Base-by-base conservation (phyloP, 495 filamentous ascomycete genomes). In the Penicillium crystallinum region DNA sequence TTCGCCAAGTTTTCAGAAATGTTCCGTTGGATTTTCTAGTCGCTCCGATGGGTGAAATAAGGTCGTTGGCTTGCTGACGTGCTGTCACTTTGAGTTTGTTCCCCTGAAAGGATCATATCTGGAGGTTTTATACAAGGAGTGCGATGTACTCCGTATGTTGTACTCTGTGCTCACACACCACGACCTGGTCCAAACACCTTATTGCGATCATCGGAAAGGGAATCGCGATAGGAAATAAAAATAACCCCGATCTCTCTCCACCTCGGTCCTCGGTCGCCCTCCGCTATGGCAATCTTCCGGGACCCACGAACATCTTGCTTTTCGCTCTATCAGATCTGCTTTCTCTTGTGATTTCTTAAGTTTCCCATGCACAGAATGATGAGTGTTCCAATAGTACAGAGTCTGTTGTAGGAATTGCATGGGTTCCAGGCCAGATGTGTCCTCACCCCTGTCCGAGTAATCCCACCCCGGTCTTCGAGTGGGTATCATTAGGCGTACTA, bases 191-290 rank as follows among this genome's bases (percentile, higher is more conserved):
- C 35, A 39, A 22, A 31, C 15, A 18, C 15, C 4, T 12, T 46
- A 49, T 42, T 34, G 25, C 40, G 37, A 42, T 50, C 48, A 34
- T 18, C 36, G 40, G 36, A 15, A 46, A 40, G 9, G 15, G 18
- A n/a, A 41, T 34, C 30, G 10, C 15, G 43, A 35, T 46, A 3
- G 18, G 18, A 36, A 34, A 40, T 23, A 34, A 33, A 49, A 33
- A 50, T 50, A 50, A 41, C n/a, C 31, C 37, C 31, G 46, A 42
- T 41, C 36, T 37, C 36, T 37, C 45, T 36, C 33, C 31, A 46
- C 17, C 34, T 40, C 44, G 44, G 31, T 15, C 17, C 34, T 40
- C 44, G 44, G 30, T n/a, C 33, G n/a, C 7, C 18, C 33, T 30
- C 46, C 46, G 34, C 31, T 21, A 23, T 25, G 6, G 14, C 6